Conservation (phyloP, 345 rosid species). For the Gynandropsis gynandra region DNA sequence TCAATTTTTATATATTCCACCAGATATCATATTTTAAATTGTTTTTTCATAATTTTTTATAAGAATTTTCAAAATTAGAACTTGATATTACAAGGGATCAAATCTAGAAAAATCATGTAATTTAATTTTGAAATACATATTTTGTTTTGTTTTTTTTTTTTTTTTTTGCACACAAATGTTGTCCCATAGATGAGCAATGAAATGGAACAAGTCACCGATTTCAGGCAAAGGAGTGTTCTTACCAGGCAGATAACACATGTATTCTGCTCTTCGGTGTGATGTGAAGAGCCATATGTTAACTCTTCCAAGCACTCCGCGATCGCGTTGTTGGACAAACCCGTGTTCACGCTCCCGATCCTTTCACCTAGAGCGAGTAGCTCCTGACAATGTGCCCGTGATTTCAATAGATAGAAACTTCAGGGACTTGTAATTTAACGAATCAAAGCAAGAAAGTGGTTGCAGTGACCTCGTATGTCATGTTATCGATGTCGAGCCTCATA, state of each 20-base stretch:
- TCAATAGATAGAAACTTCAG: slow-evolving; percentile 6
- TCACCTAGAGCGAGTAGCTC: slow-evolving; percentile 83
- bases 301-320: slow-evolving; percentile 52
- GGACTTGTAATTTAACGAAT: slow-evolving; percentile 3
- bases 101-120: no score
- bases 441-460: neutral
- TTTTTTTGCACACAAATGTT: neutral
- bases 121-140: no score
- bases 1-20: no score
- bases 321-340: slow-evolving; percentile 59
- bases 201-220: neutral
- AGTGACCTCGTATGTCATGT: slow-evolving; percentile 79
- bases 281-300: slow-evolving; percentile 30
- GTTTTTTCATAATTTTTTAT: no score
- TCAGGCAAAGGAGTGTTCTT: slow-evolving; percentile 21
- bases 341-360: slow-evolving; percentile 77
- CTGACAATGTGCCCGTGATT: slow-evolving; percentile 32
- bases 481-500: slow-evolving; percentile 79
- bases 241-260: slow-evolving; percentile 84
- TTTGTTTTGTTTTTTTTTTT: no score
- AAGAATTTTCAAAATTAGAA: no score
- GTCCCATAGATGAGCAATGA: no score
- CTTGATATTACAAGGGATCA: no score
- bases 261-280: slow-evolving; percentile 42
- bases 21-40: no score